A percentile compares a stretch with the other conserved stretches of the same genome.
Conservation (phyloP, 495 filamentous ascomycete species). For the Lentithecium fluviatile region DNA sequence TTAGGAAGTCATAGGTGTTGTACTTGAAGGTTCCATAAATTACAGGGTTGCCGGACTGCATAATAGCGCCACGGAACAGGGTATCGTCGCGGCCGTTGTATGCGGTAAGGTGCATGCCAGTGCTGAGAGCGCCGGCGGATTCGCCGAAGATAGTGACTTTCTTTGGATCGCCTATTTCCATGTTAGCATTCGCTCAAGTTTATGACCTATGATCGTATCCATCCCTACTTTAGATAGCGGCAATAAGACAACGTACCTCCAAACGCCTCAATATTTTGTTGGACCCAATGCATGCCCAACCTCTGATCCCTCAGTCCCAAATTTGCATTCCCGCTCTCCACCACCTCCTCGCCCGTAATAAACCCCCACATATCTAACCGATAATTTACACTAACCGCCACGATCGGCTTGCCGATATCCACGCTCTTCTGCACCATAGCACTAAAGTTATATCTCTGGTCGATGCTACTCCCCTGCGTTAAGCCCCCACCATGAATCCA, state of each 20-base stretch:
- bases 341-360: slow-evolving; percentile 45
- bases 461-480: slow-evolving; percentile 32
- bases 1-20: slow-evolving; percentile 24
- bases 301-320: slow-evolving; percentile 60
- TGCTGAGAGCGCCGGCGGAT: slow-evolving; percentile 30
- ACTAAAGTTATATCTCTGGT: slow-evolving; percentile 52
- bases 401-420: slow-evolving; percentile 58
- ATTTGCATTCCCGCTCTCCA: slow-evolving; percentile 52
- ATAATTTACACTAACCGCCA: slow-evolving; percentile 63
- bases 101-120: slow-evolving; percentile 39
- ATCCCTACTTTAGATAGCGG: too few relatives aligned
- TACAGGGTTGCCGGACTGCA: slow-evolving; percentile 46
- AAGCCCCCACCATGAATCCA: slow-evolving; percentile 62
- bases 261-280: slow-evolving; percentile 48
- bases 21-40: slow-evolving; percentile 33
- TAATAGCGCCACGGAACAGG: slow-evolving; percentile 53
- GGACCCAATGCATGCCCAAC: slow-evolving; percentile 61
- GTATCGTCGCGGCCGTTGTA: slow-evolving; percentile 47
- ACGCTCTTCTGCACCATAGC: slow-evolving; percentile 54
- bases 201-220: too few relatives aligned
- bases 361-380: slow-evolving; percentile 57
- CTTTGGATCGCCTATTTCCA: slow-evolving; percentile 30
- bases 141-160: slow-evolving; percentile 43
- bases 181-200: background rate
- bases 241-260: slow-evolving; percentile 33